Base-by-base conservation (phyloP, 2,329 filamentous ascomycete species). In the Penicillium sp. region DNA sequence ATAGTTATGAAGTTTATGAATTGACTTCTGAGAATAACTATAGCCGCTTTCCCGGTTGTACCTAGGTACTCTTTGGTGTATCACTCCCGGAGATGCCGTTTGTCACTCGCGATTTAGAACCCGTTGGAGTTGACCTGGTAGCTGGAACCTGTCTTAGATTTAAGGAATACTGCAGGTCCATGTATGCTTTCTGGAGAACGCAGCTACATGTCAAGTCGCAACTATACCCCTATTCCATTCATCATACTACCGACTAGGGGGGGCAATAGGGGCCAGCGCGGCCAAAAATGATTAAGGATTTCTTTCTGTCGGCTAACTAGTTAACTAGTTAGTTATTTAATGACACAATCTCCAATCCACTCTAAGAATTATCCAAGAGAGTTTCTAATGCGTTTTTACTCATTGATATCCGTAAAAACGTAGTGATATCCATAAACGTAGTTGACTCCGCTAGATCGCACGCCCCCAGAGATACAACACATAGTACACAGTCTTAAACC, bases 151-250 rank as follows among this genome's bases (percentile, higher is more conserved):
- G 43, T 45, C 37, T 45, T 15, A 42, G 28, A 51, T 40, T 2
- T 4, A 9, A 20, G 31, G 43, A 49, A 54, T 54, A 27, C 28
- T 15, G 32, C 12, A 46, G 20, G 28, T 15, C 15, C 24, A 20
- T 33, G 29, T 10, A 15, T 15, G 9, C n/a, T 42, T 53, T 53
- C 47, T 49, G 44, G 47, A 50, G 47, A 41, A 18, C 33, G 12
- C 6, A 10, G 2, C 20, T 38, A 43, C 13, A n/a, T 18, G n/a
- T 44, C 25, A 43, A 24, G 10, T 27, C 15, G 13, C 12, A 18
- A 18, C 12, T 24, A 20, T 23, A 38, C 33, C 28, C 5, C 13
- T 20, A 31, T 15, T 24, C 24, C 4, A 6, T 3, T 2, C 13
- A 6, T 2, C 6, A 3, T 28, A n/a, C 15, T 18, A 18, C 15